phyloP scores from a whole-genome alignment of 1,139 yeast species.

The Candida glucosophila region DNA sequence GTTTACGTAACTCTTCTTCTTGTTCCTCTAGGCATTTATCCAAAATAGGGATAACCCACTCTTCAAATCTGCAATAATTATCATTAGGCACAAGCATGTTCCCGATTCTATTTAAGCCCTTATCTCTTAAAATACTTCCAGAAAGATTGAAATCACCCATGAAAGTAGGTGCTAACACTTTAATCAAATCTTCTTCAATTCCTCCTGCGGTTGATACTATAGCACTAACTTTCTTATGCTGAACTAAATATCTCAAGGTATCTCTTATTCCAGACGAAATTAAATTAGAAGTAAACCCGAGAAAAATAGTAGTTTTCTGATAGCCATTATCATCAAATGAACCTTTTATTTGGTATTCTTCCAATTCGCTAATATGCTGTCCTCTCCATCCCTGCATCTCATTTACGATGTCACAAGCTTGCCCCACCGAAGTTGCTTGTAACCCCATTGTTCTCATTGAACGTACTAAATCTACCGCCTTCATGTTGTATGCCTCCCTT shows the following conservation, averaged over 20 bases:
- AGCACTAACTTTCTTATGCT: constrained; percentile 90
- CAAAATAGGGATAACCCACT: constrained; percentile 93
- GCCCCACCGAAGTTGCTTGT: constrained; percentile 80
- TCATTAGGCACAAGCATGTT: constrained; percentile 95
- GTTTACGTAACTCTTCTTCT: constrained; percentile 50
- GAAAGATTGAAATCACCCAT: constrained; percentile 82
- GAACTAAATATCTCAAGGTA: constrained; percentile 79
- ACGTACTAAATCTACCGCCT: constrained; percentile 66
- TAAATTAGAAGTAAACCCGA: constrained; percentile 96
- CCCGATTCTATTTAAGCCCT: constrained; percentile 97
- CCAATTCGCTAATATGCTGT: constrained; percentile 51
- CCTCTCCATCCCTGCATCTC: constrained; percentile 94
- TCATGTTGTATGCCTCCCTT: constrained; percentile 59
- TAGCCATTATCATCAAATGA: constrained; percentile 72
- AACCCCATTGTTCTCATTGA: constrained; percentile 97
- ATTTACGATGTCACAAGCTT: constrained; percentile 86
- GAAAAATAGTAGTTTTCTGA: constrained; percentile 81
- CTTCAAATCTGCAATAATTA: constrained; percentile 94
- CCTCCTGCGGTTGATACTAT: constrained; percentile 97
- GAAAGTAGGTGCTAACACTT: constrained; percentile 91
- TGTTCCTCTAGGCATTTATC: constrained; percentile 87
- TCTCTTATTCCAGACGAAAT: constrained; percentile 93
- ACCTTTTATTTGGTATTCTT: constrained; percentile 65
- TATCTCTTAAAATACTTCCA: constrained; percentile 77
- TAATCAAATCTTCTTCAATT: constrained; percentile 92